Evolutionary conservation across 805 yeast genomes (phyloP), one percentile per base, ranked within the genome.

Genomic region (Pichia phayaonensis): DNA sequence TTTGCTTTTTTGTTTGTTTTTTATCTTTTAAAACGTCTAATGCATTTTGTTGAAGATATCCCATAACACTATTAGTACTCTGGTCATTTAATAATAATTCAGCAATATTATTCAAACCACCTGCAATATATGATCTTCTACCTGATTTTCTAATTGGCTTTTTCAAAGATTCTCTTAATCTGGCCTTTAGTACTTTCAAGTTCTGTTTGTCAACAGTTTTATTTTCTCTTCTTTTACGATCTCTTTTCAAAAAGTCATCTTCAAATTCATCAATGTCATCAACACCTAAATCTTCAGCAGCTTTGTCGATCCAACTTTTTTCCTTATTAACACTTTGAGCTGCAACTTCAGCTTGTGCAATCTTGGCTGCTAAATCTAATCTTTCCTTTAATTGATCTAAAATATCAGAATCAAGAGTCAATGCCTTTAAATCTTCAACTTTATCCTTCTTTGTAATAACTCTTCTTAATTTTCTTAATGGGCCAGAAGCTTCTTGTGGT

Each of bases 401-500:
- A 29, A 90, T 73, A 53, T 83, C 88, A 58, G 77, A 74, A 54
- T 94, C 97, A 46, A 90, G 74, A 0, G 92, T 90, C 51, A 94
- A 72, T 41, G 82, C 69, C 54, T 82, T 80, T 46, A 86, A 79
- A 66, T 83, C 82, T 48, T 69, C 70, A 42, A 68, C 67, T 47
- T 69, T 61, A 51, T 70, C 69, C 44, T 70, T 56, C 46, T 67
- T 68, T n/a, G 60, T 44, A 47, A 67, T 68, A 47, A 83, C 74
- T 51, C 74, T 80, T 59, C 92, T 73, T 49, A 92, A 74, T 67
- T 86, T 88, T 61, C 80, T 76, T 54, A 90, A 72, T 0, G 98
- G 90, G 0, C 96, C 96, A 50, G 89, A 76, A 0, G 95, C 89
- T 63, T 94, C 99, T 53, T 86, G 90, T 16, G 97, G 97, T 5